Base-by-base conservation (phyloP, 1,139 yeast genomes). In the Pichia norvegensis region DNA sequence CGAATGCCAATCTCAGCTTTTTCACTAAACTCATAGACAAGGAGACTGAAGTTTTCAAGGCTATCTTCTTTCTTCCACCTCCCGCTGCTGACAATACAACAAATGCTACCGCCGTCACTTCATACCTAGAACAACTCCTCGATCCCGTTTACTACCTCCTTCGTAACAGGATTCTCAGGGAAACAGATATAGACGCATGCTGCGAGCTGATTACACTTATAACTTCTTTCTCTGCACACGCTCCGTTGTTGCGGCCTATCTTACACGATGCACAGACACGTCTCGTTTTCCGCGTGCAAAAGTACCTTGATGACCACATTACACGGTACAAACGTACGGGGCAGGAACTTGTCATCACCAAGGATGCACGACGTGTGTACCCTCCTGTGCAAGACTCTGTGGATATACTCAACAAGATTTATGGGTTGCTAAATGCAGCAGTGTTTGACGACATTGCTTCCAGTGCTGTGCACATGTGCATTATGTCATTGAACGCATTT, bases 361-460 rank as follows among this genome's bases (percentile, higher is more conserved):
- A 44, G 17, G 38, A 43, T 19, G 40, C 47, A 16, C 33, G 29
- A 20, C 17, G 41, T 16, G 73, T 83, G 59, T 88, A 85, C 59
- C 79, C 86, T 10, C 95, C 97, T 1, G 70, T 90, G 46, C 76
- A 78, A 2, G 78, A 77, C 47, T 82, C 95, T 0, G 67, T 88
- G 38, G 74, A 85, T 0, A 66, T 90, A 16, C 67, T 90, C 33
- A 81, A 90, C 22, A 85, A 79, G 58, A 82, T 90, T 21, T 85
- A 87, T 60, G 95, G 86, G 58, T 69, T 88, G 54, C 76, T 90
- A 23, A 81, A 82, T 53, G 78, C 84, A 1, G 69, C 76, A 10
- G 85, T 88, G 1, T 90, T 90, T 66, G 95, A 88, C 59, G 95
- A 87, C 59, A 66, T 90, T 52, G 95, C 97, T 0, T 95, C 88